phyloP scores from a whole-genome alignment of 2,329 filamentous ascomycete genomes.

The Atkinsonella texensis region DNA sequence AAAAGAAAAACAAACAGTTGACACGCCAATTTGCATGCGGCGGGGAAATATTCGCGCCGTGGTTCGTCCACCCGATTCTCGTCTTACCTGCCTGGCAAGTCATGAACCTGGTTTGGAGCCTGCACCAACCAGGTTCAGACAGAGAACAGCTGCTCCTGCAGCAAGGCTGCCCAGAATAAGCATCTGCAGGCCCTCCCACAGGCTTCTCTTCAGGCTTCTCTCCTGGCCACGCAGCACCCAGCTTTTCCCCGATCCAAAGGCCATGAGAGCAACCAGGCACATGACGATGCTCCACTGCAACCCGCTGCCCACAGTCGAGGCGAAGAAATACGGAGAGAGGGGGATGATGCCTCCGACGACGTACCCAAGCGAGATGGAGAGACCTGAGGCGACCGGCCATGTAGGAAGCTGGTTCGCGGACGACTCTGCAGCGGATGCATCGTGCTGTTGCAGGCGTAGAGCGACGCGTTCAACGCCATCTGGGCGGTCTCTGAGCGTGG shows the following conservation, averaged over 20 bases:
- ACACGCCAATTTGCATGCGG: background rate
- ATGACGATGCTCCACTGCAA: slow-evolving; percentile 42
- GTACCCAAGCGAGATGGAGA: slow-evolving; percentile 50
- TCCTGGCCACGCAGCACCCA: slow-evolving; percentile 19
- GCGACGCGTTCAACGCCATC: slow-evolving; percentile 18
- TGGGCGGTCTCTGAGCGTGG: slow-evolving; percentile 14
- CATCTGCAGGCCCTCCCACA: slow-evolving; percentile 22
- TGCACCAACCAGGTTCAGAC: slow-evolving; percentile 16
- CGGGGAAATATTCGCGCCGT: too few species aligned
- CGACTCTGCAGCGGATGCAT: background rate
- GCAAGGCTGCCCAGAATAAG: slow-evolving; percentile 21
- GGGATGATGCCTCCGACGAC: slow-evolving; percentile 51
- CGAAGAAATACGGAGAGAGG: slow-evolving; percentile 49
- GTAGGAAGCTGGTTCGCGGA: slow-evolving; percentile 12
- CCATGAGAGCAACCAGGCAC: slow-evolving; percentile 41
- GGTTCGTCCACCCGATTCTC: background rate
- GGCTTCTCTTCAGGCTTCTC: slow-evolving; percentile 9
- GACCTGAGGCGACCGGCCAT: slow-evolving; percentile 35
- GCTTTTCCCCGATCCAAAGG: slow-evolving; percentile 45
- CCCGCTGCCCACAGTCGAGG: slow-evolving; percentile 22
- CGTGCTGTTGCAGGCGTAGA: slow-evolving; percentile 9
- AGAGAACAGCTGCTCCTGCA: slow-evolving; percentile 19
- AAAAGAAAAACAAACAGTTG: background rate
- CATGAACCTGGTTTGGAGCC: background rate
- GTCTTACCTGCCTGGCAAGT: background rate